Evolutionary conservation across 202 grass and related monocot genomes (phyloP).

Genomic region (Panicum hallii): DNA sequence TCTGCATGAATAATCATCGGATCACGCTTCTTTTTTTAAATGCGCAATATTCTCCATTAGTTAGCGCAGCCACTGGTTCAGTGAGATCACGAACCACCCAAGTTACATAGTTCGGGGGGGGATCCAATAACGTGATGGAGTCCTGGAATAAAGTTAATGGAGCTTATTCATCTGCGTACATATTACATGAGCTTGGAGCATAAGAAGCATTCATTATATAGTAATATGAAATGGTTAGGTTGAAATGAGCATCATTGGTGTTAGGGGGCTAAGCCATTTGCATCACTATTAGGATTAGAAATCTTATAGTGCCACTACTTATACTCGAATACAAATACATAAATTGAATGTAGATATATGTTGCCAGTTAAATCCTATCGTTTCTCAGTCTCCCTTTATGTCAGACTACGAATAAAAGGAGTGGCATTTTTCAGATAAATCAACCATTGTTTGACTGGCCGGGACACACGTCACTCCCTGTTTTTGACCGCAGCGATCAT

Average conservation of each 20-base stretch:
- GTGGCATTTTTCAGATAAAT: neutral
- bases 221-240: neutral
- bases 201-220: neutral
- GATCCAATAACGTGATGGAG: too few species aligned
- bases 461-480: neutral
- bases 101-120: too few species aligned
- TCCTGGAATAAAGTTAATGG: too few species aligned
- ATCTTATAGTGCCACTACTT: neutral
- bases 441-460: neutral
- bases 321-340: neutral
- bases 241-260: neutral
- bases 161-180: neutral
- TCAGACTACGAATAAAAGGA: neutral
- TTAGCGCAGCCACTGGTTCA: too few species aligned
- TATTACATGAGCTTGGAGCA: neutral
- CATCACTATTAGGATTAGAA: neutral
- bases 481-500: neutral
- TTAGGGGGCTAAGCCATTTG: neutral
- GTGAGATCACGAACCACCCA: too few species aligned
- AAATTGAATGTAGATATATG: neutral
- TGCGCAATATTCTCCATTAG: too few species aligned
- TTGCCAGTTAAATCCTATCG: too few species aligned
- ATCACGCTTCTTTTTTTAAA: too few species aligned
- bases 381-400: neutral
- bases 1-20: too few species aligned